Base-by-base conservation (phyloP, 139 green algal species). In the Chlamydomonas incerta region DNA sequence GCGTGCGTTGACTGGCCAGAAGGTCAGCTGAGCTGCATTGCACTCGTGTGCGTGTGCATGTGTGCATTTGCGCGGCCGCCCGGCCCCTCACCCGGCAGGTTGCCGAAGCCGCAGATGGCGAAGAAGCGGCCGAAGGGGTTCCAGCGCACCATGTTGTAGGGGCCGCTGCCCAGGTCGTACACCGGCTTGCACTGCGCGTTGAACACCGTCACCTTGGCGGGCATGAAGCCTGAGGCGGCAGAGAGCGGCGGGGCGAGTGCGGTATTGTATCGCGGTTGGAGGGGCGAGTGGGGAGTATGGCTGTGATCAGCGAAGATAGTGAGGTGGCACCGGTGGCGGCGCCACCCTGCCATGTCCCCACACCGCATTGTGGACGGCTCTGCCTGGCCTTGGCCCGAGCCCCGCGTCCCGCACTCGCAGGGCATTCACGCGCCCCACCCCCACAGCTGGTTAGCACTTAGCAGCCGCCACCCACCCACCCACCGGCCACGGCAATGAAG, bases 121-220 rank as follows among this genome's bases (percentile, higher is more conserved):
- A 99, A 87, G 89, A 98, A 98, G 21, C 95, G 91, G 29, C 95
- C 93, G 82, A 94, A 94, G 8, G 96, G 96, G 83, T 95, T 98
- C 95, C 95, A 99, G 15, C 94, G 92, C 50, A 93, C 93, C 0
- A 94, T 92, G 89, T 96, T 98, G 89, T 96, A 96, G 23, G 96
- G 93, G 23, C 97, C 97, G 6, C 69, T 88, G 28, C 96, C 96
- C 85, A 99, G 93, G 81, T 99, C 96, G 73, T 93, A 97, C 23
- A 98, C 83, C 0, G 93, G 91, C 89, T 96, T 97, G 92, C 96
- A 99, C 37, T 91, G 91, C 35, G 90, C 82, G 73, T 95, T 91
- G 89, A 97, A 98, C 18, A 99, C 83, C 4, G 93, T 96, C 73
- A 92, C 91, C 91, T 97, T 98, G 24, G 95, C 93, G 8, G 95